Percentiles rank a stretch among this genome's conserved stretches.
Conservation (phyloP, 1,139 yeast species). For the Spencermartinsiella ligniputridi region DNA sequence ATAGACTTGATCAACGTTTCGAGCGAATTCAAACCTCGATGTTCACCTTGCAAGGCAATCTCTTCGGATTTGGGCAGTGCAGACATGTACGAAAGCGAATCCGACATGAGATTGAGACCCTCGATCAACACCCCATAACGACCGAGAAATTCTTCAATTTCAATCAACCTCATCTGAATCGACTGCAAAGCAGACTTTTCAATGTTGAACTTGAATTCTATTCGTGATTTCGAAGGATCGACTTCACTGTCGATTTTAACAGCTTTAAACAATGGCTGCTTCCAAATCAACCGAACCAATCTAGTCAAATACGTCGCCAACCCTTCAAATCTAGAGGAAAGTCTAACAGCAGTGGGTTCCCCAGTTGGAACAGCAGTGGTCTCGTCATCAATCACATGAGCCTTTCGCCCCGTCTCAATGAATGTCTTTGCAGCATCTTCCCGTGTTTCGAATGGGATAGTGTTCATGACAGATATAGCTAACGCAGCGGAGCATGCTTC, state of each 20-base stretch:
- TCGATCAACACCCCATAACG: conserved; percentile 39
- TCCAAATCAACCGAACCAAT: conserved; percentile 76
- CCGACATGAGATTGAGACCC: conserved; percentile 26
- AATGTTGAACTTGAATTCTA: conserved; percentile 14
- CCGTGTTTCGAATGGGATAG: conserved; percentile 29
- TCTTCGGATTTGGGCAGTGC: conserved; percentile 36
- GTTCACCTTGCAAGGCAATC: conserved; percentile 84
- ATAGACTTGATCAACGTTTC: conserved; percentile 70
- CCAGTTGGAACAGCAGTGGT: conserved; percentile 22
- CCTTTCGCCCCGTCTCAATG: conserved; percentile 47
- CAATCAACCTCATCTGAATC: conserved; percentile 31
- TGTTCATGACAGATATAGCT: conserved; percentile 67
- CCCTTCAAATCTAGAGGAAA: conserved; percentile 91
- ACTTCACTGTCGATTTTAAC: not conserved
- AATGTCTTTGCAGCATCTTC: conserved; percentile 51
- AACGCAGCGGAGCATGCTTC: conserved; percentile 88
- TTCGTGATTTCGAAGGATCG: conserved; percentile 2
- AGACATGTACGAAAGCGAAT: not conserved
- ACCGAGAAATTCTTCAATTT: conserved; percentile 36
- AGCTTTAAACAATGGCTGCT: conserved; percentile 54
- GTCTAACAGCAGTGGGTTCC: conserved; percentile 39
- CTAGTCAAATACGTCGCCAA: conserved; percentile 77
- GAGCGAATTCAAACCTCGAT: conserved; percentile 78
- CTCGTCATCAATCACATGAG: conserved; percentile 33
- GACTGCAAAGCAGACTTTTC: conserved; percentile 24